Conservation (phyloP, 305 asterid genomes). For the Fraxinus dipetala region DNA sequence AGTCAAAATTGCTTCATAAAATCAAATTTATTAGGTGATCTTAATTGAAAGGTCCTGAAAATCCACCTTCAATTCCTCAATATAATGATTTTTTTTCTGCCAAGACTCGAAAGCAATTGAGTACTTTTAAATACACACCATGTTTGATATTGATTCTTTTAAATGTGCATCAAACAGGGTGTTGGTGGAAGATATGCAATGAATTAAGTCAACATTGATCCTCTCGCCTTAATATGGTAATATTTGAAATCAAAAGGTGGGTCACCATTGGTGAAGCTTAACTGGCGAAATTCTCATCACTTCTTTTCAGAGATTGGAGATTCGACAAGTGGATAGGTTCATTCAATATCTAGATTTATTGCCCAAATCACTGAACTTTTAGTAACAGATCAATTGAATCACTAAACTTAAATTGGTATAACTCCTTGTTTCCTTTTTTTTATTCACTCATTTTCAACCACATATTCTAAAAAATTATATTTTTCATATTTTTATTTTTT, state of each 20-base stretch:
- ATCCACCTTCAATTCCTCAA: neutral
- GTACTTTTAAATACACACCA: neutral
- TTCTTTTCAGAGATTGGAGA: neutral
- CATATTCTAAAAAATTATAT: too few species aligned
- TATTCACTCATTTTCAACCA: too few species aligned
- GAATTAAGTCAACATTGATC: neutral
- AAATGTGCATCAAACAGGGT: too few species aligned
- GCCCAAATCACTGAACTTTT: too few species aligned
- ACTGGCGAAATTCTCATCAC: neutral
- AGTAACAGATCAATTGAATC: too few species aligned
- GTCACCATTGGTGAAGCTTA: neutral
- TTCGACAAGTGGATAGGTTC: neutral
- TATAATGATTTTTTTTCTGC: neutral
- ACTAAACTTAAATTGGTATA: too few species aligned
- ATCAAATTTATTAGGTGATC: neutral
- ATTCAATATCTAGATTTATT: too few species aligned
- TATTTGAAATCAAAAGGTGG: neutral
- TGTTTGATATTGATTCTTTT: too few species aligned
- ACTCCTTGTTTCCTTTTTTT: too few species aligned
- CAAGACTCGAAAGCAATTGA: neutral
- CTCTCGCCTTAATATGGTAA: neutral
- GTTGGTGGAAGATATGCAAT: neutral
- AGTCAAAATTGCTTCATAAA: neutral
- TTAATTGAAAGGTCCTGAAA: neutral
- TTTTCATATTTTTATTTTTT: too few species aligned